Percentiles rank a stretch among this genome's conserved stretches.
Evolutionary conservation across 2,329 filamentous ascomycete species (phyloP).

Genomic region (Clarireedia sp.): DNA sequence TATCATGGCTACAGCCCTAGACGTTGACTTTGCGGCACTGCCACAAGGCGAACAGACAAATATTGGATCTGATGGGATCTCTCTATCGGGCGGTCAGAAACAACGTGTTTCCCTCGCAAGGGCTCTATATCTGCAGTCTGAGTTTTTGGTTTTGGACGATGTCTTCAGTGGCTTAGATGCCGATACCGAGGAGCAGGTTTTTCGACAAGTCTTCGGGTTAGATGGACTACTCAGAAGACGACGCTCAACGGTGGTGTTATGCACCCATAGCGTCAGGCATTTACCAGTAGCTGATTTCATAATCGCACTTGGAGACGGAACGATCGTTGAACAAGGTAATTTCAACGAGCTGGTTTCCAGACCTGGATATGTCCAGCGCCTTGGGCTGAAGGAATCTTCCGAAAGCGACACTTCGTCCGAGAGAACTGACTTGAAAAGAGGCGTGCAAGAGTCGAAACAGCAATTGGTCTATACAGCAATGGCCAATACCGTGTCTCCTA

Average conservation of each 20-base stretch:
- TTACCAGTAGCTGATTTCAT: conserved; percentile 34
- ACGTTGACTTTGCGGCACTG: conserved; percentile 18
- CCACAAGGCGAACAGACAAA: conserved; percentile 17
- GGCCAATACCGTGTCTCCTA: neutral
- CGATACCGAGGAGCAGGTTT: conserved; percentile 3
- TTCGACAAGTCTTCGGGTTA: neutral
- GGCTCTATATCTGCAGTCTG: conserved; percentile 9
- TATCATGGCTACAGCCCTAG: conserved; percentile 18
- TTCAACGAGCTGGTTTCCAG: conserved; percentile 24
- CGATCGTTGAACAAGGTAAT: conserved; percentile 31
- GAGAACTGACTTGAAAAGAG: neutral
- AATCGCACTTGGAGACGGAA: conserved; percentile 31
- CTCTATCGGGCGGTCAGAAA: conserved; percentile 14
- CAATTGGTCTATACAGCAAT: neutral
- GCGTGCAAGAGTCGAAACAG: neutral
- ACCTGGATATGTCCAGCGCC: conserved; percentile 25
- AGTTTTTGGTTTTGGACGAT: conserved; percentile 17
- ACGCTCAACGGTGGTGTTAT: neutral
- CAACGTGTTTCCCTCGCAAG: conserved; percentile 22
- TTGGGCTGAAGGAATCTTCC: conserved; percentile 28
- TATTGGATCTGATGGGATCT: conserved; percentile 17
- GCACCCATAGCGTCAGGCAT: conserved; percentile 17
- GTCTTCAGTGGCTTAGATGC: conserved; percentile 21
- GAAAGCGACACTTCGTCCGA: conserved; percentile 5
- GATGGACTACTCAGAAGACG: neutral